Evolutionary conservation across 208 protist species (phyloP), one percentile per base, ranked within the genome.

Genomic region (Herpetomonas samuelpessoai): DNA sequence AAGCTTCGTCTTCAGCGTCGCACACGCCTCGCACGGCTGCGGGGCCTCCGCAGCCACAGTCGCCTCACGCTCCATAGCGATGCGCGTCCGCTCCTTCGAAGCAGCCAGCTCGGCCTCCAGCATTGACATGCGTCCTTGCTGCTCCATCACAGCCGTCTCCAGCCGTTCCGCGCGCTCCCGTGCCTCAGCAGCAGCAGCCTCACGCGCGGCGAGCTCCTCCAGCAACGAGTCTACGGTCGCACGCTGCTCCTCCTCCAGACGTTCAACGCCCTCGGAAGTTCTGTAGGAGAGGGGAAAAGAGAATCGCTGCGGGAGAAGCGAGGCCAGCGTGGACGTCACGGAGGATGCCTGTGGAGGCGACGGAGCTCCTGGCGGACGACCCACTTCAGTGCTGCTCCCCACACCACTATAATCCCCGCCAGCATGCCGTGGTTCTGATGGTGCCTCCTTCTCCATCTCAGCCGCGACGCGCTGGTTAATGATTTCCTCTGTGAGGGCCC

Each of bases 191-290:
- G 48, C n/a, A 22, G 54, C 21, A 24, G 57, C 25, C 24, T 21
- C 25, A 9, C 31, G 26, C 49, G 60, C 45, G 24, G 57, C 57
- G 22, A 78, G 47, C 26, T 78, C 58, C 50, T 59, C 59, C 45
- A 59, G 61, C 69, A 75, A 52, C 19, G 49, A 49, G 30, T 63
- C 57, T 7, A 35, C 18, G 49, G 56, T 52, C 45, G 51, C 35
- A 41, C 35, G 2, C 31, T 66, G 72, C 48, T 85, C 68, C 41
- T 72, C 61, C 46, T 85, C 69, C 28, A n/a, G n/a, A n/a, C n/a
- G n/a, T n/a, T n/a, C n/a, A n/a, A n/a, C n/a, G n/a, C n/a, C n/a
- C n/a, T n/a, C n/a, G n/a, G n/a, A n/a, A n/a, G n/a, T n/a, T n/a
- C n/a, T n/a, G n/a, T n/a, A n/a, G n/a, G n/a, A n/a, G n/a, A n/a